These are phyloP conservation scores for Colletotrichum viniferum DNA, from an alignment of 2,329 filamentous ascomycete genomes.

Conservation along the genomic window DNA sequence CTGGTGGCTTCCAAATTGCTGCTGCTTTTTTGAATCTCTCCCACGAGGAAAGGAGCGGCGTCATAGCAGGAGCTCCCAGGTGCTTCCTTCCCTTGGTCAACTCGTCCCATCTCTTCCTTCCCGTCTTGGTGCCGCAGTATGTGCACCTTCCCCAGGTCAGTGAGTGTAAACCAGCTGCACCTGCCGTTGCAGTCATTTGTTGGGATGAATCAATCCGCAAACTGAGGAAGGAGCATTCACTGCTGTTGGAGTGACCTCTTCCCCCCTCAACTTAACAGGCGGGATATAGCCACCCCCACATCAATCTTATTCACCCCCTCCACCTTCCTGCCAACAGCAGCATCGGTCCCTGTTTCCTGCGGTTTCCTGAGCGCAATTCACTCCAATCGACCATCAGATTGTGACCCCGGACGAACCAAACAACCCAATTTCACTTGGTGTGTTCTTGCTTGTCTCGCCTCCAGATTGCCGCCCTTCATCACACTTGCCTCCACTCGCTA, in stretches of 20 bases:
- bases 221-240: not conserved
- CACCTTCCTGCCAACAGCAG: not conserved
- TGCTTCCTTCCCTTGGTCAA: not conserved
- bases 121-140: not conserved
- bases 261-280: not conserved
- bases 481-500: conserved; percentile 6
- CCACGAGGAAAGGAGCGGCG: not conserved
- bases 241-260: not conserved
- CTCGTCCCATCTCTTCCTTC: not conserved
- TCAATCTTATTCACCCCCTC: not conserved
- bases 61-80: not conserved
- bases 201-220: not conserved
- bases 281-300: not conserved
- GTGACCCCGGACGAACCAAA: not conserved
- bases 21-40: not conserved
- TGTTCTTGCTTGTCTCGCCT: conserved; percentile 12
- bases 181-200: not conserved
- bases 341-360: not conserved
- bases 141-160: not conserved
- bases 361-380: not conserved
- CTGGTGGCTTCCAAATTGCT: not conserved
- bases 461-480: conserved; percentile 5
- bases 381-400: not conserved
- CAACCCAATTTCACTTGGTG: not conserved
- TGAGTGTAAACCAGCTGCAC: not conserved